Evolutionary conservation across 192 early-diverging fungal species (phyloP), one percentile per base, ranked within the genome.

Genomic region (Backusella tuberculispora): DNA sequence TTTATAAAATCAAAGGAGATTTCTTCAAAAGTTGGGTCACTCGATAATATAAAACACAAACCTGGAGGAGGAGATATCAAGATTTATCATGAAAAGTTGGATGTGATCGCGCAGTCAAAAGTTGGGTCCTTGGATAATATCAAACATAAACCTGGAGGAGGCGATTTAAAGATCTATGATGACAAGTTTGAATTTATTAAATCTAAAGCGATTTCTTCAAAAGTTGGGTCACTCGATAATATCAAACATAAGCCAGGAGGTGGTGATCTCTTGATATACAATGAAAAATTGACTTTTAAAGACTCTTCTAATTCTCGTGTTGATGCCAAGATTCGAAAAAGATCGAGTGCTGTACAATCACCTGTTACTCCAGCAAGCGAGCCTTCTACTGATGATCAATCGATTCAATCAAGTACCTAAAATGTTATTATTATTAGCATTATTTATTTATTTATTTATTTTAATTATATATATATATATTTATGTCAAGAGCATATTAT

Each of bases 161-260:
- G 67, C 0, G 67, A 69, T 46, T 14, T 69, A 14, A 46, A 46
- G 19, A 69, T 69, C 24, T 69, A 69, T 15, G 67, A 69, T 14
- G 67, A 69, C 17, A 69, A 69, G 21, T 44, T 21, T 2, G 67
- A 69, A 46, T 47, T 46, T 9, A 44, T 69, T 14, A 69, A 45
- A 45, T 69, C 68, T 5, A 69, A 69, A 24, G 44, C 21, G 15
- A 37, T 69, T 21, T 24, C 43, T 26, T 21, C 68, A 4, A 75
- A 69, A 37, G 50, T 75, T 1, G 74, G 74, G 0, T 75, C 74
- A 6, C 29, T 69, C 24, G 74, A 75, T 24, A 75, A 75, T n/a
- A 63, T 75, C 56, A 47, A 67, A 8, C 74, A 75, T 63, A 75
- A 69, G 14, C 74, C 74, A 15, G 74, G 66, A 42, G 74, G 74